Evolutionary conservation across 148 eudicot species (phyloP).

Genomic region (Chenopodium quinoa): DNA sequence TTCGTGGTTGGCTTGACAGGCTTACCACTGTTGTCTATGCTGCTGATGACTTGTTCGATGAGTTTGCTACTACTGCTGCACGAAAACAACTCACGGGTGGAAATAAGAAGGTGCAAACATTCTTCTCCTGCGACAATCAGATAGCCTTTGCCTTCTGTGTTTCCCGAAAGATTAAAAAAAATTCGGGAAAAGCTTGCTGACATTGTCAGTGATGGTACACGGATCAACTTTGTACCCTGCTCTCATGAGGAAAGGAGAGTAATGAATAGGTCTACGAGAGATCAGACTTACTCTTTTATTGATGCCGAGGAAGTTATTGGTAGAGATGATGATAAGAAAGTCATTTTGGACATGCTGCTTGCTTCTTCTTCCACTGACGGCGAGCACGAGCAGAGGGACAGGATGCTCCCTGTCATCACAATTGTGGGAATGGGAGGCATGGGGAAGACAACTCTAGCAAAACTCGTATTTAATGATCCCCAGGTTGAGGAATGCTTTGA

Average conservation of each 20-base stretch:
- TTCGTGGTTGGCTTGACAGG: slow-evolving; percentile 26
- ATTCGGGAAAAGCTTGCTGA: slow-evolving; percentile 17
- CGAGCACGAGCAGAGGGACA: neutral
- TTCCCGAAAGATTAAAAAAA: slow-evolving; percentile 7
- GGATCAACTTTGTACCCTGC: slow-evolving; percentile 2
- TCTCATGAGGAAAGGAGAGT: neutral
- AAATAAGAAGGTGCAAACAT: slow-evolving; percentile 18
- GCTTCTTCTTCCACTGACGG: neutral
- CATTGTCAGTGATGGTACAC: slow-evolving; percentile 1
- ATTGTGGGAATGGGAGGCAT: slow-evolving; percentile 34
- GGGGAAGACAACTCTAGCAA: slow-evolving; percentile 32
- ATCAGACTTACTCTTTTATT: slow-evolving; percentile 16
- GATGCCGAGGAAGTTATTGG: slow-evolving; percentile 25
- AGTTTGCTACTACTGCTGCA: slow-evolving; percentile 18
- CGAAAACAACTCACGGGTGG: neutral
- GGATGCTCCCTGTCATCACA: slow-evolving; percentile 14
- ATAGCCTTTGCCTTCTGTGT: neutral
- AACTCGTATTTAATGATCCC: slow-evolving; percentile 24
- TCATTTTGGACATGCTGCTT: slow-evolving; percentile 10
- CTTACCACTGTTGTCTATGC: slow-evolving; percentile 25
- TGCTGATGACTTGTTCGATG: slow-evolving; percentile 30
- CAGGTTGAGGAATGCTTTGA: slow-evolving; percentile 16
- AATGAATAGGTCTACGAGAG: neutral
- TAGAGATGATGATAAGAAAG: slow-evolving; percentile 25
- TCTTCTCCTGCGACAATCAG: slow-evolving; percentile 12